Percentiles rank a stretch among this genome's conserved stretches.
Conservation (phyloP, 2,329 filamentous ascomycete species). For the Trichoderma gracile region DNA sequence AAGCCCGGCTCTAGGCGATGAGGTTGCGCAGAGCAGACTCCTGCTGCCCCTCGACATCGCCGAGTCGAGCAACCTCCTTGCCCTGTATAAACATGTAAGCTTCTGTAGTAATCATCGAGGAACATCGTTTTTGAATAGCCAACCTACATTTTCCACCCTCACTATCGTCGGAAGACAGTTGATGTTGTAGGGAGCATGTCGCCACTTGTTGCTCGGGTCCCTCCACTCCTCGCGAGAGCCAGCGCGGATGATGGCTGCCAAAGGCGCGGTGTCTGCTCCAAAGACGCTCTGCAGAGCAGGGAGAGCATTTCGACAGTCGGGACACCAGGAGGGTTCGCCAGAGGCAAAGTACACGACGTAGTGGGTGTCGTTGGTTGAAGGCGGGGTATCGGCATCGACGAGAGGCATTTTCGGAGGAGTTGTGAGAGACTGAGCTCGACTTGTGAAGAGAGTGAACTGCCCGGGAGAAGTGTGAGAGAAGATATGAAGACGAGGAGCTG, state of each 20-base stretch:
- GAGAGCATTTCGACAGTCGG: conserved; percentile 34
- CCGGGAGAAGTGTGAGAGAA: neutral
- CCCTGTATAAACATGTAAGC: conserved; percentile 27
- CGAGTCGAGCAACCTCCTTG: conserved; percentile 33
- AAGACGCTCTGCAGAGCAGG: conserved; percentile 34
- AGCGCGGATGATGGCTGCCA: conserved; percentile 34
- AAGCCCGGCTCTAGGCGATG: conserved; percentile 7
- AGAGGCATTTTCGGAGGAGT: conserved; percentile 33
- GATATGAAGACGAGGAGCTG: neutral
- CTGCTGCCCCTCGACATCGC: conserved; percentile 34
- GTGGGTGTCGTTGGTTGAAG: conserved; percentile 32
- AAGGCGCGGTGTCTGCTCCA: conserved; percentile 31
- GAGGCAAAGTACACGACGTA: conserved; percentile 38
- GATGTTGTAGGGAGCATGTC: conserved; percentile 33
- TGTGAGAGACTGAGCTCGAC: neutral
- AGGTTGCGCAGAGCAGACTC: conserved; percentile 34
- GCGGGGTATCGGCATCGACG: conserved; percentile 32
- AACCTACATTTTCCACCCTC: conserved; percentile 32
- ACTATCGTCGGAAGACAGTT: conserved; percentile 35
- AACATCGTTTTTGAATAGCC: too few relatives aligned
- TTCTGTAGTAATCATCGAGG: too few relatives aligned
- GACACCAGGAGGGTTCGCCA: conserved; percentile 36
- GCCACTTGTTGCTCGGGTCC: conserved; percentile 33
- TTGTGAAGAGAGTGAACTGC: neutral
- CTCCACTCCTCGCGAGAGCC: conserved; percentile 33